Evolutionary conservation across 306 rosid genomes (phyloP).

Genomic region (Psophocarpus tetragonolobus): DNA sequence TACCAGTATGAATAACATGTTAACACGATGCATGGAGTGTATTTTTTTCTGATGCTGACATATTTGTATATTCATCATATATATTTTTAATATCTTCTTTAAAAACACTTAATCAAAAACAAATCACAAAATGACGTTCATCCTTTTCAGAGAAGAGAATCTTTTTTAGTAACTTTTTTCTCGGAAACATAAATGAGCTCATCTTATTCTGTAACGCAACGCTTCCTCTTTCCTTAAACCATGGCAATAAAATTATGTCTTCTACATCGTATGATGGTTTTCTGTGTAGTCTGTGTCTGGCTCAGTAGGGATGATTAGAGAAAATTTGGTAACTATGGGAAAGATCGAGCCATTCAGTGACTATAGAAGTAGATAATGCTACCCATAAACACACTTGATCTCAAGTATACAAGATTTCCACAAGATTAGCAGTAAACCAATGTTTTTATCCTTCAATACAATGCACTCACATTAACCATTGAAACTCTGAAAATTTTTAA

Average conservation of each 20-base stretch:
- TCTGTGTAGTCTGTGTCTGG: neutral
- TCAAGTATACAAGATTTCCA: no score
- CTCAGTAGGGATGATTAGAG: neutral
- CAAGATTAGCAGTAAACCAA: no score
- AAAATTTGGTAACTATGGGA: neutral
- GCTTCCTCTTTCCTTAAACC: neutral
- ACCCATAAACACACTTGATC: no score
- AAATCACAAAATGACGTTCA: neutral
- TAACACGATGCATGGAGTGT: neutral
- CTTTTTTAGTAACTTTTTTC: neutral
- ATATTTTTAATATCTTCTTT: neutral
- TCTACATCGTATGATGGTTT: neutral
- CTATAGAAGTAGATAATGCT: no score
- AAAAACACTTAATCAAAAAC: neutral
- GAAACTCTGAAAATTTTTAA: no score
- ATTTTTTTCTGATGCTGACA: neutral
- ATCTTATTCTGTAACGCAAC: neutral
- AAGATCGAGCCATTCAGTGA: no score
- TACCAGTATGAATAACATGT: neutral
- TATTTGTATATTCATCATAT: neutral
- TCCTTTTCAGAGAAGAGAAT: neutral
- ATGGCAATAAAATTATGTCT: neutral
- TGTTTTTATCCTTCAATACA: no score
- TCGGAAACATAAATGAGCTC: neutral
- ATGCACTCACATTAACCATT: no score